Conservation (phyloP, 2,329 filamentous ascomycete species). For the Epichloe coenophiala region DNA sequence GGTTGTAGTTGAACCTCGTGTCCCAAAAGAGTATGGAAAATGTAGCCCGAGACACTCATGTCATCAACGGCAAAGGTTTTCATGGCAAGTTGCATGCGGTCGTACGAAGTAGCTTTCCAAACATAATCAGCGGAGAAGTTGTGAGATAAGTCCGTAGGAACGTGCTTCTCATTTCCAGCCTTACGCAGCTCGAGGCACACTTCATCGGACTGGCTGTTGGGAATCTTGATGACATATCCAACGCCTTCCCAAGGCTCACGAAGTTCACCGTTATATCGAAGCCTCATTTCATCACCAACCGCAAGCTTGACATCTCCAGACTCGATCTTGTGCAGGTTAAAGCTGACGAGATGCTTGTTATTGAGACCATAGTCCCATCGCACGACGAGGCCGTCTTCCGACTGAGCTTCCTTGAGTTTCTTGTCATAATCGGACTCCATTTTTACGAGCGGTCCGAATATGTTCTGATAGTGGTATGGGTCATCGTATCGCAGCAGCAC, state of each 20-base stretch:
- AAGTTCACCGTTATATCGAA: slow-evolving; percentile 91
- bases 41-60: slow-evolving; percentile 96
- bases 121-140: slow-evolving; percentile 99
- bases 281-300: slow-evolving; percentile 94
- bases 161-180: slow-evolving; percentile 88
- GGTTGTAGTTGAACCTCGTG: slow-evolving; percentile 89
- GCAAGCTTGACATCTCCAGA: slow-evolving; percentile 95
- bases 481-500: slow-evolving; percentile 92
- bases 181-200: slow-evolving; percentile 90
- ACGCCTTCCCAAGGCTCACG: slow-evolving; percentile 92
- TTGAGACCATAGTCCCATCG: slow-evolving; percentile 93
- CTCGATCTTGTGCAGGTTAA: slow-evolving; percentile 92
- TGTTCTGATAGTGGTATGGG: slow-evolving; percentile 96
- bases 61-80: slow-evolving; percentile 97
- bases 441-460: slow-evolving; percentile 94
- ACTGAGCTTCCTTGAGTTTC: slow-evolving; percentile 96
- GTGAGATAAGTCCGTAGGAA: slow-evolving; percentile 90
- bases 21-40: slow-evolving; percentile 91
- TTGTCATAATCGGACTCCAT: slow-evolving; percentile 99
- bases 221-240: slow-evolving; percentile 97
- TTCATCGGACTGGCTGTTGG: slow-evolving; percentile 97
- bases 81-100: slow-evolving; percentile 98
- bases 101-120: slow-evolving; percentile 98
- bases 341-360: slow-evolving; percentile 93
- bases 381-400: slow-evolving; percentile 86